A percentile compares a stretch with the other conserved stretches of the same genome.
Evolutionary conservation across 2,329 filamentous ascomycete species (phyloP).

Genomic region (Calonectria hawksworthii): DNA sequence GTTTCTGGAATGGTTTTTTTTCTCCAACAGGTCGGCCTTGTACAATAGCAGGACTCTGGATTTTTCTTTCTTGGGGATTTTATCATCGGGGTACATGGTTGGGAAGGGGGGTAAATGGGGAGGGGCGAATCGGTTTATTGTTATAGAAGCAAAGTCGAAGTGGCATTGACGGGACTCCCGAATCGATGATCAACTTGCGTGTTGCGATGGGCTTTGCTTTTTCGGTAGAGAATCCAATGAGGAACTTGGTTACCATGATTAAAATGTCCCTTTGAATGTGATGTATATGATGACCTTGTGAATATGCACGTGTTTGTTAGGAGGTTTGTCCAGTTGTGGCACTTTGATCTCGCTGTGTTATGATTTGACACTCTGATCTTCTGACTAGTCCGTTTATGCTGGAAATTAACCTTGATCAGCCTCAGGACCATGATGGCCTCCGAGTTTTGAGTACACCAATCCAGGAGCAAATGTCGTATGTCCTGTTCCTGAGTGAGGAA

Average conservation of each 20-base stretch:
- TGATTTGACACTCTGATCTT: not conserved
- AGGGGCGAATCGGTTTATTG: constrained; percentile 26
- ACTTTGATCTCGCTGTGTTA: not conserved
- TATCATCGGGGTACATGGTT: constrained; percentile 17
- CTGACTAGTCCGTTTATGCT: not conserved
- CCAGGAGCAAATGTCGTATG: not conserved
- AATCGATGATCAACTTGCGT: not conserved
- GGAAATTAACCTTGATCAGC: not conserved
- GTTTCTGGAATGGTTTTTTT: not conserved
- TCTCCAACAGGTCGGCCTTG: constrained; percentile 25
- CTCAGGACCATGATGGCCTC: not conserved
- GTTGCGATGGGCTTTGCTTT: constrained; percentile 25
- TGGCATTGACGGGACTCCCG: constrained; percentile 2
- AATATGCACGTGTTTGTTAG: not conserved
- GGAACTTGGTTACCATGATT: constrained; percentile 16
- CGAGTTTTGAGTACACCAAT: not conserved
- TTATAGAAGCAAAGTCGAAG: constrained; percentile 21
- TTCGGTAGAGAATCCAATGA: constrained; percentile 22
- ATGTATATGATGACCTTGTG: not conserved
- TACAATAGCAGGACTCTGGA: constrained; percentile 35
- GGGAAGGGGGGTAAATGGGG: constrained; percentile 6
- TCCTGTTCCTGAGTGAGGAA: not conserved
- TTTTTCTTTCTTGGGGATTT: constrained; percentile 5
- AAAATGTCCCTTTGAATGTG: not conserved
- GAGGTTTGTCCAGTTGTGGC: not conserved